Base-by-base conservation (phyloP, 2,329 filamentous ascomycete species). In the Clonostachys chloroleuca region DNA sequence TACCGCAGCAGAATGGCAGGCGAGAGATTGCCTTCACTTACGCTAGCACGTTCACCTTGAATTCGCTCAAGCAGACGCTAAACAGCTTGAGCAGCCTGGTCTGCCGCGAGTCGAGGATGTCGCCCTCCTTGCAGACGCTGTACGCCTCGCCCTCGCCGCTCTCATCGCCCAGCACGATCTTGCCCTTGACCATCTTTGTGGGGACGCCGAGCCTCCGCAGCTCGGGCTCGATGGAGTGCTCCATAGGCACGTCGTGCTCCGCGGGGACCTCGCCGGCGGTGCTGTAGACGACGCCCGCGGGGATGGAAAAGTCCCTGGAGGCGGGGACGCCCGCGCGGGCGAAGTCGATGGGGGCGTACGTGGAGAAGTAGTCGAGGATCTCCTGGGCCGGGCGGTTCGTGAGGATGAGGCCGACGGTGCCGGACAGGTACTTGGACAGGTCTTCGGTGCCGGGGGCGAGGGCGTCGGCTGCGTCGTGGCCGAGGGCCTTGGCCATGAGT, bases 401-500 rank as follows among this genome's bases (percentile, higher is more conserved):
- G 75, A 95, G 92, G 56, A 99, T 78, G 37, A 99, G 81, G 48
- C 94, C 94, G 50, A 96, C 89, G 59, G 87, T 86, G 61, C 94
- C 94, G 56, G 77, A 70, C 45, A 97, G 77, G 74, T 89, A 80
- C 42, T 74, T 73, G 17, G 80, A 72, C 49, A 96, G 82, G 52
- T 73, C 70, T 64, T 89, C 77, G 59, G 94, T 82, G 63, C 89
- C 89, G 41, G 88, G 81, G 56, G 89, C 87, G 69, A 88, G 81
- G 70, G 92, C 89, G 60, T 89, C 87, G 61, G 88, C 86, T 56
- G 84, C 78, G 46, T 77, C 84, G 54, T 81, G 80, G 63, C 94
- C 94, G 24, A 99, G 86, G 48, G 94, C 92, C 72, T 94, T 92
- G 59, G 89, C 85, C 91, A 97, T 97, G 68, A 99, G 92, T 74